Percentiles rank a stretch among this genome's conserved stretches.
Evolutionary conservation across 768 basidiomycete genomes (phyloP).

Genomic region (Suillus ampliporus): DNA sequence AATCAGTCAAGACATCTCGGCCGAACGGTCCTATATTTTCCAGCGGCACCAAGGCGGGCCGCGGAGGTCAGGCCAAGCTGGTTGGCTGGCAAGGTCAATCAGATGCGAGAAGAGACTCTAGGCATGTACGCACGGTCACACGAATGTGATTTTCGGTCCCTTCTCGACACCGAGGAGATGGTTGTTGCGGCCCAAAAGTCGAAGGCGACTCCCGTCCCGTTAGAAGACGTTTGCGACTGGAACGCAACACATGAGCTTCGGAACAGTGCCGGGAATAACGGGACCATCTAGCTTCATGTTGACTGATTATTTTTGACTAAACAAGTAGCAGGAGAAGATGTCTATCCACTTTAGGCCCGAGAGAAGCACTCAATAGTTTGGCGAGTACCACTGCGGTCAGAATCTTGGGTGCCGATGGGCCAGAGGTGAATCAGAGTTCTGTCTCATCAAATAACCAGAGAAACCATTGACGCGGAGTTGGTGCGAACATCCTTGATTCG

Average conservation of each 20-base stretch:
- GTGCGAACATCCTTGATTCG: slow-evolving; percentile 1
- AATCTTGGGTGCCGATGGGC: neutral
- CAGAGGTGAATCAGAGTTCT: neutral
- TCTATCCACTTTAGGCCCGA: neutral
- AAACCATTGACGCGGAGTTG: slow-evolving; percentile 6
- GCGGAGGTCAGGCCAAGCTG: neutral
- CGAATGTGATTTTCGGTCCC: neutral
- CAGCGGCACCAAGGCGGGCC: slow-evolving; percentile 1
- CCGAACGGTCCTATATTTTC: slow-evolving; percentile 1
- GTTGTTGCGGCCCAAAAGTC: slow-evolving; percentile 2
- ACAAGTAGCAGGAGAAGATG: neutral
- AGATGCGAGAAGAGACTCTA: neutral
- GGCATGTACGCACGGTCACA: slow-evolving; percentile 1
- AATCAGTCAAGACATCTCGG: neutral
- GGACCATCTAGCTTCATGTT: neutral
- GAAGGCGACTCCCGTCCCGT: neutral
- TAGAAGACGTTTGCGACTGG: neutral
- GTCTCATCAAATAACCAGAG: slow-evolving; percentile 4
- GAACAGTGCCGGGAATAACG: slow-evolving; percentile 4
- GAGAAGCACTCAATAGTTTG: neutral
- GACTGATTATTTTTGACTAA: neutral
- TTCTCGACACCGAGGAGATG: neutral
- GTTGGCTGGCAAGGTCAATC: neutral
- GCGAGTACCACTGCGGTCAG: neutral
- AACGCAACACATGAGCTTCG: slow-evolving; percentile 1